Evolutionary conservation across 2,329 filamentous ascomycete genomes (phyloP).

Genomic region (Drechslerella coelobrocha): DNA sequence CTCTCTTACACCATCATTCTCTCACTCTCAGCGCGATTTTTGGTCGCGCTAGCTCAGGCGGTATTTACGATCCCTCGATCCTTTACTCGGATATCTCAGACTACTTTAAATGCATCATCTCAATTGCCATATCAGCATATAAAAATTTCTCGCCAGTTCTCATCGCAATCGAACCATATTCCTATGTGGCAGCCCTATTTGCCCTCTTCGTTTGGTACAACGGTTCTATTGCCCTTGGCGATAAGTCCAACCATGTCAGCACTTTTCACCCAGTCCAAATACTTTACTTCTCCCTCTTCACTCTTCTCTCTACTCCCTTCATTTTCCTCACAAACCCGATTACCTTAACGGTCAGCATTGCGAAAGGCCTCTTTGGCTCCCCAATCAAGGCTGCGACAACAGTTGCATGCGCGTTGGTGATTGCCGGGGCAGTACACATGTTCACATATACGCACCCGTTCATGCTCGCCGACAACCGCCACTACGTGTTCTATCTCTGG

Average conservation of each 20-base stretch:
- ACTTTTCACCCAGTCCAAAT: conserved; percentile 89
- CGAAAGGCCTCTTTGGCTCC: conserved; percentile 39
- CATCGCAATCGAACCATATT: conserved; percentile 61
- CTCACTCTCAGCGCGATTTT: conserved; percentile 29
- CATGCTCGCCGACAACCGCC: conserved; percentile 91
- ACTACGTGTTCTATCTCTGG: conserved; percentile 98
- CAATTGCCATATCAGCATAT: conserved; percentile 67
- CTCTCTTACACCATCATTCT: conserved; percentile 28
- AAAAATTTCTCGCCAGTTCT: conserved; percentile 61
- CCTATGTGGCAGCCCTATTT: conserved; percentile 73
- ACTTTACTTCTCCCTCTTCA: conserved; percentile 92
- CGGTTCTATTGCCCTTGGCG: conserved; percentile 87
- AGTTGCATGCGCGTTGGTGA: conserved; percentile 58
- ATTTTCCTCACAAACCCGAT: conserved; percentile 64
- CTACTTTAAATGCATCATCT: conserved; percentile 66
- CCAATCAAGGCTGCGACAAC: conserved; percentile 43
- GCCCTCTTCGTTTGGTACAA: conserved; percentile 82
- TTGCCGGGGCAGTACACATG: conserved; percentile 68
- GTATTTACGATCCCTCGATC: conserved; percentile 39
- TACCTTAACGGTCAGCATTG: conserved; percentile 15
- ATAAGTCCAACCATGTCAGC: conserved; percentile 92
- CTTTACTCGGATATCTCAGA: conserved; percentile 60
- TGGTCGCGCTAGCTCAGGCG: conserved; percentile 24
- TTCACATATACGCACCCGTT: conserved; percentile 97
- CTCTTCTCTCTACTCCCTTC: conserved; percentile 86